A percentile compares a stretch with the other conserved stretches of the same genome.
Conservation (phyloP, 768 basidiomycete species). For the Trametes cingulata region DNA sequence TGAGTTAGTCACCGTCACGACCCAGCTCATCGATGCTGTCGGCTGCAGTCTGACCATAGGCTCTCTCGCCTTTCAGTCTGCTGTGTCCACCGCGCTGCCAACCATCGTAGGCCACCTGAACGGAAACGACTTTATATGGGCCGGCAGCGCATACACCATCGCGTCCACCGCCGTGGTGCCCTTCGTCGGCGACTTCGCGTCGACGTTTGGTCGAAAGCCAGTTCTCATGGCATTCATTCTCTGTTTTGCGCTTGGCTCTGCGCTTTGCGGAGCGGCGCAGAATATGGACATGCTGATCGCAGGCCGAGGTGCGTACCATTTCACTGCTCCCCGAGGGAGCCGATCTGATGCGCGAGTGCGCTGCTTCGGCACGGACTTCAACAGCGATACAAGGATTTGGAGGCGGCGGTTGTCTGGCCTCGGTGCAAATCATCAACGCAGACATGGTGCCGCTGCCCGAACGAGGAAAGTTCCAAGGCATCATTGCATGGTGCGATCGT, state of each 20-base stretch:
- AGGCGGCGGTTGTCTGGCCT: constrained; percentile 22
- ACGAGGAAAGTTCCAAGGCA: constrained; percentile 34
- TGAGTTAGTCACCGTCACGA: no score
- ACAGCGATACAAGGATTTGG: constrained; percentile 29
- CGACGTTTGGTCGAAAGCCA: constrained; percentile 1
- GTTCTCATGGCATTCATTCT: constrained; percentile 32
- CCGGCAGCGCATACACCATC: constrained; percentile 35
- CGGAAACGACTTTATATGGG: constrained; percentile 27
- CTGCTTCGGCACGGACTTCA: not conserved
- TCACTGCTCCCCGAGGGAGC: no score
- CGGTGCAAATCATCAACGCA: constrained; percentile 25
- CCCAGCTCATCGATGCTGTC: no score
- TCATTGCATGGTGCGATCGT: constrained; percentile 6
- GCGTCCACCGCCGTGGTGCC: constrained; percentile 38
- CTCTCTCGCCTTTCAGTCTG: constrained; percentile 13
- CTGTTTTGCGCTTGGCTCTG: constrained; percentile 41
- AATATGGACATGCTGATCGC: constrained; percentile 44
- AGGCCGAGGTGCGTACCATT: constrained; percentile 34
- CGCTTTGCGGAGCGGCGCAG: constrained; percentile 39
- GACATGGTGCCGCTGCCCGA: constrained; percentile 29
- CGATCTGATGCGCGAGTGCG: not conserved
- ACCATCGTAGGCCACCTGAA: constrained; percentile 18
- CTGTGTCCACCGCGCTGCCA: constrained; percentile 26
- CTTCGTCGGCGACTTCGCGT: constrained; percentile 31
- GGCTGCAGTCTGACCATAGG: no score